Base-by-base conservation (phyloP, 2,329 filamentous ascomycete genomes). In the Aspergillus fumigatus region DNA sequence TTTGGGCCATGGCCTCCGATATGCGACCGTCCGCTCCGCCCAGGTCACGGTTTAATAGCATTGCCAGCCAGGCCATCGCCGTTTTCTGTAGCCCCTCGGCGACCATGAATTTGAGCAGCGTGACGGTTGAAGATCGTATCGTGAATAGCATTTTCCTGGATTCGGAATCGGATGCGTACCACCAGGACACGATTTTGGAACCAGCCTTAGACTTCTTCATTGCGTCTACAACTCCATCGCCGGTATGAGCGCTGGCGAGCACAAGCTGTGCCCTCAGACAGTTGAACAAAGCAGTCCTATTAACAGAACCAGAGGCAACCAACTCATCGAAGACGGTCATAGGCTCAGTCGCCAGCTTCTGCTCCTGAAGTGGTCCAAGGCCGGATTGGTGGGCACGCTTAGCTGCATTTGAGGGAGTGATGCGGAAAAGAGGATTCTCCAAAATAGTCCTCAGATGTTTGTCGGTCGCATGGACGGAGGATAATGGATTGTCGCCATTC, bases 401-500 rank as follows among this genome's bases (percentile, higher is more conserved):
- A 8, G 51, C 25, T 25, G 57, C 43, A 48, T 68, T 69, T 25
- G 64, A 58, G 9, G 74, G 75, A 6, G 68, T 59, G n/a, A 75
- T 67, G 10, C 70, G 70, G 59, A 77, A 77, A 23, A 77, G 69
- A 11, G 75, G 75, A 56, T 76, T 75, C 29, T 75, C 67, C 9
- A 77, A 62, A 41, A 77, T 75, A 10, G 62, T 65, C 47, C 67
- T 68, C 56, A 77, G 52, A 63, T 77, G 75, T 38, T 67, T 64
- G 52, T 75, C 71, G 41, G 74, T 67, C 48, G 73, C 66, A 61
- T 73, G 64, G 25, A 57, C 61, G 19, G 71, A 68, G 25, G 66
- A 68, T 56, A 67, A 60, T 35, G 64, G 56, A 51, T 71, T 65
- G 10, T 51, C 52, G 21, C 40, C 35, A 55, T 61, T 59, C 29